Base-by-base conservation (phyloP, 2,329 filamentous ascomycete genomes). In the Trichoderma aggressivum region DNA sequence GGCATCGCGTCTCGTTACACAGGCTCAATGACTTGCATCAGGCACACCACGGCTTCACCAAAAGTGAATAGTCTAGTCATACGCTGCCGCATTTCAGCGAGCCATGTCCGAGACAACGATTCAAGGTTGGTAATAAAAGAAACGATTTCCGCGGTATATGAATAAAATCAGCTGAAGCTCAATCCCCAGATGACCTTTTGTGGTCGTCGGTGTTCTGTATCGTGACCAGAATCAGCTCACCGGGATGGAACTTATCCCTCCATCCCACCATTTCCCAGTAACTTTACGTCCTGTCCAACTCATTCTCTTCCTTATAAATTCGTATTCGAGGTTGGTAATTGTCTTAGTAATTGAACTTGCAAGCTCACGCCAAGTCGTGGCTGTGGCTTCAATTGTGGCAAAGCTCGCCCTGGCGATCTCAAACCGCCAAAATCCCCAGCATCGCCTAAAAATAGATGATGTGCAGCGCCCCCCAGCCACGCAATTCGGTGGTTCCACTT, bases 391-490 rank as follows among this genome's bases (percentile, higher is more conserved):
- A 24, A 11, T 32, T 32, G 56, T 59, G 56, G 56, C 56, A 34
- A 59, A 14, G n/a, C 30, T 5, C 56, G 30, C 56, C 56, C 56
- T 59, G 56, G 26, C 56, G 56, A 59, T 59, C 56, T 59, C 56
- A 34, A 55, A 28, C 53, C 39, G 21, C 26, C 28, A 24, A 24
- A 11, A 43, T 55, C 39, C 26, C 69, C 53, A 47, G 36, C 43
- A 16, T 50, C 47, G 30, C 30, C 56, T 59, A 59, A 59, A 59
- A 32, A 59, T 59, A 59, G 56, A 32, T 21, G 47, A 56, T 56
- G 21, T 32, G 53, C 64, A 67, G 24, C 34, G 64, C 64, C 64
- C 47, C 56, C 64, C 64, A 67, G 64, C 64, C 64, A 67, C 64
- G 53, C 64, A 64, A 50, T 64, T 64, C 64, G 16, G 16, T 21